Evolutionary conservation across 495 filamentous ascomycete genomes (phyloP).

Genomic region (Talaromyces adpressus): DNA sequence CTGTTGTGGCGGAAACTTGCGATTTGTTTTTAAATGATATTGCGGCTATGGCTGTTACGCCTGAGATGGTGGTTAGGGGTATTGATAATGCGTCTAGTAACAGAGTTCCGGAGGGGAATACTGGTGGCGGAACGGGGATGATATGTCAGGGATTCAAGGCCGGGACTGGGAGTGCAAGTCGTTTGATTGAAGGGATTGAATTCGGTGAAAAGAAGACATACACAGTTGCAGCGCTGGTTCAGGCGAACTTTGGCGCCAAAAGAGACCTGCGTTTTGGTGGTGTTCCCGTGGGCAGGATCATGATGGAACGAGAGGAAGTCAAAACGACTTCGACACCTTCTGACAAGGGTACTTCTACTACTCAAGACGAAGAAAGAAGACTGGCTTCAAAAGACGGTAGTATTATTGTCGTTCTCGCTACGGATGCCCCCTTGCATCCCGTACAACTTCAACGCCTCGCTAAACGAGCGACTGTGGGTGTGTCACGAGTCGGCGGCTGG

Average conservation of each 20-base stretch:
- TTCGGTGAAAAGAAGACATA: conserved; percentile 25
- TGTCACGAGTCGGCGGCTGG: conserved; percentile 41
- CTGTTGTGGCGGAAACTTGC: conserved; percentile 46
- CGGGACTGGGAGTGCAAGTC: conserved; percentile 42
- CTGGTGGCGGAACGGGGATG: conserved; percentile 48
- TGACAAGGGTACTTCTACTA: too few relatives aligned
- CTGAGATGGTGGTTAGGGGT: conserved; percentile 34
- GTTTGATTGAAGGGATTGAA: conserved; percentile 31
- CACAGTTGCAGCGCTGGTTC: conserved; percentile 43
- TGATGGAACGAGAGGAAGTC: conserved; percentile 22
- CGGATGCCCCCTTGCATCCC: conserved; percentile 43
- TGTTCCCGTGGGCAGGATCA: conserved; percentile 40
- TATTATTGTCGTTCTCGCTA: conserved; percentile 46
- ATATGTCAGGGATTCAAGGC: conserved; percentile 44
- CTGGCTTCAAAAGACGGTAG: conserved; percentile 39
- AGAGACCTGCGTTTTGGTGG: conserved; percentile 39
- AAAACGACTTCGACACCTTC: too few relatives aligned
- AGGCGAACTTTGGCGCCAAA: conserved; percentile 43
- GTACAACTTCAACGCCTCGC: conserved; percentile 46
- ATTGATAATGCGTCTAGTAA: conserved; percentile 31
- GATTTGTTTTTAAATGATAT: conserved; percentile 44
- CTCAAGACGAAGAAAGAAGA: conserved; percentile 19
- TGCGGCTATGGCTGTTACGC: conserved; percentile 30
- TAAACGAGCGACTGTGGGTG: conserved; percentile 42
- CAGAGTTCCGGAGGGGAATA: conserved; percentile 41